A percentile compares a stretch with the other conserved stretches of the same genome.
Evolutionary conservation across 805 yeast species (phyloP).

Genomic region (Zygosaccharomyces rouxii): DNA sequence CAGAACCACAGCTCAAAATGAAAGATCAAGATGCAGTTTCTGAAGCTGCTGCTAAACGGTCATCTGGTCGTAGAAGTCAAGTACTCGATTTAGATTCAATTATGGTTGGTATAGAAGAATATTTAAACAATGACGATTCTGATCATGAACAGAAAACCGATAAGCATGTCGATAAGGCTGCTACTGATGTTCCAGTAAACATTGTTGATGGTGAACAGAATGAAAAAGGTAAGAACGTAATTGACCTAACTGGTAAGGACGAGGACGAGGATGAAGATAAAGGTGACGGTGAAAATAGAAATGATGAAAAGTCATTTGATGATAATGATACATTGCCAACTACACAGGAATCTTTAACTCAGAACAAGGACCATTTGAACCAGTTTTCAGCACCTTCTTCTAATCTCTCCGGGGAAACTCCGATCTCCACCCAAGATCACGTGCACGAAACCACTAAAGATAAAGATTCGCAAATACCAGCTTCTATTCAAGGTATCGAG

Average conservation of each 20-base stretch:
- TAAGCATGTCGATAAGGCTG: background rate
- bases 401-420: background rate
- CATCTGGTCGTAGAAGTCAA: slow-evolving; percentile 1
- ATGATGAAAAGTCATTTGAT: background rate
- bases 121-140: slow-evolving; percentile 15
- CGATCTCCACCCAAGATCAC: background rate
- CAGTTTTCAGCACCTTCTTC: background rate
- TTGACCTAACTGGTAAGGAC: slow-evolving; percentile 1
- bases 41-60: slow-evolving; percentile 17
- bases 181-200: slow-evolving; percentile 10
- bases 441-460: no score
- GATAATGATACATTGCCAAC: background rate
- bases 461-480: no score
- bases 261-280: background rate
- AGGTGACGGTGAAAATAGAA: background rate
- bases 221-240: background rate
- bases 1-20: slow-evolving; percentile 42
- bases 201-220: slow-evolving; percentile 6
- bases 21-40: slow-evolving; percentile 60
- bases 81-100: slow-evolving; percentile 20
- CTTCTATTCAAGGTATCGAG: no score
- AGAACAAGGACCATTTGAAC: background rate
- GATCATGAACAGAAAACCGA: background rate
- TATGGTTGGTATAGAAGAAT: slow-evolving; percentile 29
- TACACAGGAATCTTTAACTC: background rate